Conservation (phyloP, 23 red algal species). For the Gracilaria gracilis region DNA sequence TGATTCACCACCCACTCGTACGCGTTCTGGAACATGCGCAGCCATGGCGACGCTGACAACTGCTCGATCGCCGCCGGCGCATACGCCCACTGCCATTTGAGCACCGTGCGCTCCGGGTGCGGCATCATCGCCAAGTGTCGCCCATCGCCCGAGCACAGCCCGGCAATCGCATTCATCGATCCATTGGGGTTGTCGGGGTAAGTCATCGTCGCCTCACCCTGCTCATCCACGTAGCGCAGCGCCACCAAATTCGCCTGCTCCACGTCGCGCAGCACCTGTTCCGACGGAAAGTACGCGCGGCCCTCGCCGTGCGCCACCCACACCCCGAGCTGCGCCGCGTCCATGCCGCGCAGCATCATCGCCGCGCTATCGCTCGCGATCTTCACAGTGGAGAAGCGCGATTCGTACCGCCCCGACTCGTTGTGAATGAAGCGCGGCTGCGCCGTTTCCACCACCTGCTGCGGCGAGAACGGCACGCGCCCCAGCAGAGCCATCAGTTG, state of each 20-base stretch:
- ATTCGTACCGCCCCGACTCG: conserved; percentile 85
- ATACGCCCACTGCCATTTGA: conserved; percentile 94
- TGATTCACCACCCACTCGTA: conserved; percentile 79
- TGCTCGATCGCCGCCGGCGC: conserved; percentile 60
- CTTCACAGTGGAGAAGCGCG: conserved; percentile 75
- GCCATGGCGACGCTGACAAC: conserved; percentile 87
- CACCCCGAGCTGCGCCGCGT: conserved; percentile 83
- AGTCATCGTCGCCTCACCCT: conserved; percentile 61
- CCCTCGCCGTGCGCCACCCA: conserved; percentile 99
- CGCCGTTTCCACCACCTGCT: conserved; percentile 22
- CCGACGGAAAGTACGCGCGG: conserved; percentile 73
- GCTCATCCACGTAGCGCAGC: conserved; percentile 87
- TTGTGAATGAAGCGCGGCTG: conserved; percentile 93
- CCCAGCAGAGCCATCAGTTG: conserved; percentile 98
- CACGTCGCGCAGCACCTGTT: conserved; percentile 39
- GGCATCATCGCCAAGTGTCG: conserved; percentile 99
- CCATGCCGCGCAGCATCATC: conserved; percentile 93
- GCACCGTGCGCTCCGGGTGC: conserved; percentile 93
- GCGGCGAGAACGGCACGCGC: conserved; percentile 70
- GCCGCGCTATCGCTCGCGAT: conserved; percentile 63
- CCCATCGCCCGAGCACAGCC: conserved; percentile 81
- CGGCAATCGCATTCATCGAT: conserved; percentile 80
- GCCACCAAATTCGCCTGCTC: conserved; percentile 46
- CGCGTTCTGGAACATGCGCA: conserved; percentile 98
- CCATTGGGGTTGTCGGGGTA: conserved; percentile 98